A percentile compares a stretch with the other conserved stretches of the same genome.
These are phyloP conservation scores for Globisporangium polare DNA, from an alignment of 352 stramenopile species.

Conservation along the genomic window DNA sequence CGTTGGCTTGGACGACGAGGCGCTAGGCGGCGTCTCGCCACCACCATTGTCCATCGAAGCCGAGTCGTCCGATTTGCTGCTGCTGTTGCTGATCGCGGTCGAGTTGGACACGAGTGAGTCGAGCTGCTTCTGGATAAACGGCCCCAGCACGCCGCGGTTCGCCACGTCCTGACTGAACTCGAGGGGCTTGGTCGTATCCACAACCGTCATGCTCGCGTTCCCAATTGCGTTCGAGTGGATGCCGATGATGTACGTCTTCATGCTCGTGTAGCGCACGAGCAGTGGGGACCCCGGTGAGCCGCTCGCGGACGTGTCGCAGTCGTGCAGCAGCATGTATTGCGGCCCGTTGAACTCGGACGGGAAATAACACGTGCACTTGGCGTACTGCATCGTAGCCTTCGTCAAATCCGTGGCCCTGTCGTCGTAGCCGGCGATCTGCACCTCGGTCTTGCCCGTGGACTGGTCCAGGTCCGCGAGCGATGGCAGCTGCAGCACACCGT, in stretches of 20 bases:
- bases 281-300: slow-evolving; percentile 49
- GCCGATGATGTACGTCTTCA: slow-evolving; percentile 62
- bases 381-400: slow-evolving; percentile 26
- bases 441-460: slow-evolving; percentile 23
- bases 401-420: slow-evolving; percentile 14
- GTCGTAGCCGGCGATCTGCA: slow-evolving; percentile 53
- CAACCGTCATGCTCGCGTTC: not conserved
- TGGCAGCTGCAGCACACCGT: slow-evolving; percentile 35
- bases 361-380: slow-evolving; percentile 48
- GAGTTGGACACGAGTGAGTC: slow-evolving; percentile 19
- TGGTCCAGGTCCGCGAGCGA: slow-evolving; percentile 27
- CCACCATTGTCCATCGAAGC: not conserved
- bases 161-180: slow-evolving; percentile 30
- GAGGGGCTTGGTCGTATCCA: slow-evolving; percentile 13
- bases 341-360: slow-evolving; percentile 32
- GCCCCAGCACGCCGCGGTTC: slow-evolving; percentile 50
- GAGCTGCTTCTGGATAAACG: slow-evolving; percentile 50
- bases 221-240: slow-evolving; percentile 48
- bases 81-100: not conserved
- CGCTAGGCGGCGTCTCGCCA: not conserved
- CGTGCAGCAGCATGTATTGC: slow-evolving; percentile 51
- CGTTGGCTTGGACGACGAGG: not conserved
- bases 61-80: not conserved
- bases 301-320: slow-evolving; percentile 50
- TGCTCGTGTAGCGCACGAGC: slow-evolving; percentile 47